phyloP scores from a whole-genome alignment of 2,329 filamentous ascomycete genomes.

The Diplocarpon rosae region DNA sequence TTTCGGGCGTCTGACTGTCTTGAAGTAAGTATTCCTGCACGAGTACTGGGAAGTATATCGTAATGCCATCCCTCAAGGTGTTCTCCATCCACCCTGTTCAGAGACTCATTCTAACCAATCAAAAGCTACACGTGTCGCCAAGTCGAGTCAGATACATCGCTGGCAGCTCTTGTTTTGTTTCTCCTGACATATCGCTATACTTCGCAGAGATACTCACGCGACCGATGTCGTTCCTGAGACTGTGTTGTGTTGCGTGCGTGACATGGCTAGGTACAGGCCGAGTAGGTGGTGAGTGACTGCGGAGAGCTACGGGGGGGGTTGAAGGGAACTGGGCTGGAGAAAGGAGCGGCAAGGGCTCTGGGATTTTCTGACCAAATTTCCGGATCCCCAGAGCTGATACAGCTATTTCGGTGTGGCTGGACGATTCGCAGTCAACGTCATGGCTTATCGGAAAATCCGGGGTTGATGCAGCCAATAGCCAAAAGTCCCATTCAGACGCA shows the following conservation, averaged over 20 bases:
- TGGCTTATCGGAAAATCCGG: no score
- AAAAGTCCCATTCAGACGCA: no score
- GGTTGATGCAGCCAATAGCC: no score
- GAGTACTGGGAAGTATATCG: no score
- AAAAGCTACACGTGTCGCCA: constrained; percentile 1
- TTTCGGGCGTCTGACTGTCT: not conserved
- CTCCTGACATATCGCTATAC: not conserved
- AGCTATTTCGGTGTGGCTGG: no score
- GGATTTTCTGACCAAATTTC: no score
- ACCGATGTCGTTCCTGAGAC: not conserved
- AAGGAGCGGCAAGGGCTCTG: no score
- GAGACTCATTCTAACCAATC: constrained; percentile 6
- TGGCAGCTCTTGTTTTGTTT: not conserved
- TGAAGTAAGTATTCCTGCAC: not conserved
- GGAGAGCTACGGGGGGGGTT: no score
- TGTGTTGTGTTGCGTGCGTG: not conserved
- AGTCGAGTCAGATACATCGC: constrained; percentile 1
- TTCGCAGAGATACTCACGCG: constrained; percentile 4
- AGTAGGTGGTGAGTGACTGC: not conserved
- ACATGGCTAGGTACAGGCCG: not conserved
- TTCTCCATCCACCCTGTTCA: not conserved
- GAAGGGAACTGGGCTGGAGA: no score
- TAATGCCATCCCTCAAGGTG: constrained; percentile 6
- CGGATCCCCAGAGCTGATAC: no score
- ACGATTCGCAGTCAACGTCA: no score